Conservation (phyloP, 176 grass and related monocot genomes). For the Poa annua region DNA sequence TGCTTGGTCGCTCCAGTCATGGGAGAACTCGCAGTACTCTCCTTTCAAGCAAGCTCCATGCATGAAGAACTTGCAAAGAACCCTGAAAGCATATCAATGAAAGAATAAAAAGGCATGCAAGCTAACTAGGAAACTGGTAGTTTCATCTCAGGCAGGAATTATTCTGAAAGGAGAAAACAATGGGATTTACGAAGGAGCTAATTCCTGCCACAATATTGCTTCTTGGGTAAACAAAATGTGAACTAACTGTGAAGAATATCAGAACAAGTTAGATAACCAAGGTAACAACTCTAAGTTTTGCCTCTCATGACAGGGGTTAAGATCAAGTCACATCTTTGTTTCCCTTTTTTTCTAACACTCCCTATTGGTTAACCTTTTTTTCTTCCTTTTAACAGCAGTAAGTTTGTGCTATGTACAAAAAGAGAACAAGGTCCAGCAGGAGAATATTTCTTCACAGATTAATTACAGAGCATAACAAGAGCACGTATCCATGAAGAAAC, state of each 20-base stretch:
- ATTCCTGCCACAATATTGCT: slow-evolving; percentile 1
- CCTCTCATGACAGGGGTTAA: background rate
- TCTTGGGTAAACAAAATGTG: background rate
- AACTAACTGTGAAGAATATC: background rate
- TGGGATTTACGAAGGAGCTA: background rate
- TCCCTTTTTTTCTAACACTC: too few species aligned
- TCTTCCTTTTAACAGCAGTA: too few species aligned
- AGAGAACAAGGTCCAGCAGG: too few species aligned
- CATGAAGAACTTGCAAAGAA: slow-evolving; percentile 95
- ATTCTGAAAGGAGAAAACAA: background rate
- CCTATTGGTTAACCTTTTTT: too few species aligned
- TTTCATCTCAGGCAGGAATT: slow-evolving; percentile 30
- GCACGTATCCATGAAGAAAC: too few species aligned
- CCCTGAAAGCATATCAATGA: slow-evolving; percentile 48
- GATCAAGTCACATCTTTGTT: too few species aligned
- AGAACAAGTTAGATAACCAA: background rate
- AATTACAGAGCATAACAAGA: too few species aligned
- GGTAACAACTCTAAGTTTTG: background rate
- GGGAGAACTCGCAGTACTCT: slow-evolving; percentile 96
- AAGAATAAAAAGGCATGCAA: slow-evolving; percentile 36
- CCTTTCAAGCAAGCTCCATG: slow-evolving; percentile 97
- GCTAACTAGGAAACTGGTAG: slow-evolving; percentile 7
- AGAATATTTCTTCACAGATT: too few species aligned
- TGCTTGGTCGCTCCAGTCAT: slow-evolving; percentile 83
- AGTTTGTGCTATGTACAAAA: too few species aligned